Evolutionary conservation across 129 eudicot species (phyloP).

Genomic region (Deinandra increscens): DNA sequence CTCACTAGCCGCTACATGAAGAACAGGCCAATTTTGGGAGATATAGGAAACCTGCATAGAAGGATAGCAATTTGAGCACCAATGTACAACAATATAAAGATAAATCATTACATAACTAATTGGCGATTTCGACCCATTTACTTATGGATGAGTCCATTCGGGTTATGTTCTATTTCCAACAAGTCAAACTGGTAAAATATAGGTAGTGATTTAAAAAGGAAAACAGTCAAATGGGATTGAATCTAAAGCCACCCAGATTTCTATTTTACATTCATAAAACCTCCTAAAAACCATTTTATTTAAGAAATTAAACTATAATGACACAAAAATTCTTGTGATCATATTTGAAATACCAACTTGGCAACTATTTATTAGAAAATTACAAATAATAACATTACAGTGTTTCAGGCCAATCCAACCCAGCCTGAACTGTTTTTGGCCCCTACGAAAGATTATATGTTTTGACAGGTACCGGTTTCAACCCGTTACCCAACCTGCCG

Average conservation of each 20-base stretch:
- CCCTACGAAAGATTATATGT: not conserved
- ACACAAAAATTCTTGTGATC: not conserved
- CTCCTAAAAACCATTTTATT: not conserved
- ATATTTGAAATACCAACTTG: not conserved
- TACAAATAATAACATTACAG: not conserved
- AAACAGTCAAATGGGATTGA: not conserved
- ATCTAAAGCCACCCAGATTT: not conserved
- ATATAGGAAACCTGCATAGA: slow-evolving; percentile 80
- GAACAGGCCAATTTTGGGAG: slow-evolving; percentile 94
- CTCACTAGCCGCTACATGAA: slow-evolving; percentile 90
- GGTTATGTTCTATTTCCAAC: not conserved
- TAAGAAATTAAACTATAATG: not conserved
- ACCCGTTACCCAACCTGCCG: slow-evolving; percentile 1
- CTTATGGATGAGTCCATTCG: not conserved
- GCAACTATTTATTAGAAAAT: not conserved
- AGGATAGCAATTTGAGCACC: slow-evolving; percentile 31
- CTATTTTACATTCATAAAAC: not conserved
- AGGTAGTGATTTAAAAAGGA: not conserved
- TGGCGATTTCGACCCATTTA: not conserved
- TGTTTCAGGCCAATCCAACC: not conserved
- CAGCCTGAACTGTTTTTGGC: not conserved
- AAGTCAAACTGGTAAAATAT: not conserved
- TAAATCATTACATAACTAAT: not conserved
- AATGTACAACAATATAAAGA: slow-evolving; percentile 11
- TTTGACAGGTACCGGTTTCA: not conserved